These are phyloP conservation scores for Xylariales sp. DNA, from an alignment of 2,329 filamentous ascomycete genomes.

Conservation along the genomic window DNA sequence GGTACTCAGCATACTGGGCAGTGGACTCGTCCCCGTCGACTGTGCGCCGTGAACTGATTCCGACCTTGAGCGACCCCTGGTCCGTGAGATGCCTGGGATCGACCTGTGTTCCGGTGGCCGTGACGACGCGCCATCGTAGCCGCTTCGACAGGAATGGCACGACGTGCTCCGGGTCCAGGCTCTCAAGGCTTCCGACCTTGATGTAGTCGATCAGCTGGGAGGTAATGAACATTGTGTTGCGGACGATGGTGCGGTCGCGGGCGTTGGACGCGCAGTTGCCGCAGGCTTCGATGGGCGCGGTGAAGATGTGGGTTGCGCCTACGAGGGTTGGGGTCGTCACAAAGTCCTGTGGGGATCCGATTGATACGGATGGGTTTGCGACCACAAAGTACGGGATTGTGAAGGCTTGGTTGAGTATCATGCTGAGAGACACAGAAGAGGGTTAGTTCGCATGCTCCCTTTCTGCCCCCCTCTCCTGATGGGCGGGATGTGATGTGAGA, in stretches of 20 bases:
- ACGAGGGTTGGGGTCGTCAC: neutral
- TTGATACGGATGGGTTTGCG: neutral
- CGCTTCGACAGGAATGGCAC: neutral
- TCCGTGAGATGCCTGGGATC: neutral
- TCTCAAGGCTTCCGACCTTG: neutral
- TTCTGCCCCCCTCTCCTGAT: too few species aligned
- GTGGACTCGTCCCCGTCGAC: neutral
- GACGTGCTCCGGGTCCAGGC: conserved; percentile 1
- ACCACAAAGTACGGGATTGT: conserved; percentile 1
- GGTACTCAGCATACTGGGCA: neutral
- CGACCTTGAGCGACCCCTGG: neutral
- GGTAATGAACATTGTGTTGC: conserved; percentile 1
- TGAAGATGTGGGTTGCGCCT: conserved; percentile 1
- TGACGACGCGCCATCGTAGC: conserved; percentile 2
- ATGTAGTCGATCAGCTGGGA: neutral
- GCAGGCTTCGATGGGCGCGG: neutral
- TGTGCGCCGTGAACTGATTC: neutral
- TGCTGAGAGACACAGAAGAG: too few species aligned
- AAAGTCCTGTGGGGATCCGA: neutral
- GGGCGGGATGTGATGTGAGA: too few species aligned
- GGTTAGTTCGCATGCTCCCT: too few species aligned
- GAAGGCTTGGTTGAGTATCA: neutral
- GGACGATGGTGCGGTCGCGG: neutral
- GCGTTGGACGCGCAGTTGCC: neutral
- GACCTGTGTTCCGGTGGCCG: neutral